These are phyloP conservation scores for Megacollybia marginata DNA, from an alignment of 768 basidiomycete genomes.

Conservation along the genomic window DNA sequence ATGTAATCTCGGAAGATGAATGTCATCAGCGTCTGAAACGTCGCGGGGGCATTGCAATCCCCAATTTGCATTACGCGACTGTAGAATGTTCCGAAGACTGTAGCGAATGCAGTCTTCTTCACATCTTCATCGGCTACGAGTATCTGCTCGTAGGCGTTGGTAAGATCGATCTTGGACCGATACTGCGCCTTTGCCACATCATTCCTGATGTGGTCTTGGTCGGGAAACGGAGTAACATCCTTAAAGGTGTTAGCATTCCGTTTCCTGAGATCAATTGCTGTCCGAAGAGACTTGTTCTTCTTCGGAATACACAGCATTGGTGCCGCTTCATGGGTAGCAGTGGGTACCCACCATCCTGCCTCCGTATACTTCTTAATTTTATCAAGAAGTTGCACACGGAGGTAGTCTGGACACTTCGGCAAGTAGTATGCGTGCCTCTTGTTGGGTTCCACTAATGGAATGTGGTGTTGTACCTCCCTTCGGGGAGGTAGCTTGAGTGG, in stretches of 20 bases:
- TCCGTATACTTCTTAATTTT: background rate
- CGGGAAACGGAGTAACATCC: background rate
- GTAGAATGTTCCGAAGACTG: constrained; percentile 19
- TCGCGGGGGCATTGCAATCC: constrained; percentile 18
- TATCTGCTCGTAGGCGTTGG: constrained; percentile 25
- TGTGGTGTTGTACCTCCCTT: background rate
- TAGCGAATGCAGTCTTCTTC: constrained; percentile 17
- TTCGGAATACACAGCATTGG: background rate
- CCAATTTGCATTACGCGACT: constrained; percentile 22
- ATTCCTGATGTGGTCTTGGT: constrained; percentile 6
- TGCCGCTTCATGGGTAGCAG: background rate
- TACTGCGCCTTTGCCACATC: constrained; percentile 15
- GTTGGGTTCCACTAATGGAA: background rate
- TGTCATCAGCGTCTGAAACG: constrained; percentile 27
- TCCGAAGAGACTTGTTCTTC: background rate
- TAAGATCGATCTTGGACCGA: constrained; percentile 2
- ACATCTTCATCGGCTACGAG: constrained; percentile 14
- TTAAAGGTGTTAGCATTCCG: constrained; percentile 15
- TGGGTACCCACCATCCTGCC: background rate
- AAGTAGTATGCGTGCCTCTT: background rate
- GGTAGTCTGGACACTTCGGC: background rate
- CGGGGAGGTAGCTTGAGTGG: background rate
- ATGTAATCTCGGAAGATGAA: background rate
- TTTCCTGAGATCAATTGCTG: background rate
- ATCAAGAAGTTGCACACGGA: background rate